These are phyloP conservation scores for Pythium phragmitis DNA, from an alignment of 352 stramenopile species.

Conservation along the genomic window DNA sequence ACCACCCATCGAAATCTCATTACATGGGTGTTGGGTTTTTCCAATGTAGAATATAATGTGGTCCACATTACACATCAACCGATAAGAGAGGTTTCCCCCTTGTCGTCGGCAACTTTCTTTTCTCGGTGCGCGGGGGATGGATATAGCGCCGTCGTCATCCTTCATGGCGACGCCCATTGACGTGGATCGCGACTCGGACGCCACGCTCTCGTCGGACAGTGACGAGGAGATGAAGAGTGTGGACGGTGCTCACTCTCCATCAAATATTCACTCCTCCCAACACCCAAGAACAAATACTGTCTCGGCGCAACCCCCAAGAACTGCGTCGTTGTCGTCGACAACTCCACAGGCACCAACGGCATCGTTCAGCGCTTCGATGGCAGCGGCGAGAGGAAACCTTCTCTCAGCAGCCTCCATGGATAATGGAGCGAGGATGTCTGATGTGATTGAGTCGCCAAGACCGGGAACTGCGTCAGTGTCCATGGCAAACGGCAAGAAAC, in stretches of 20 bases:
- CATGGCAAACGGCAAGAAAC: constrained; percentile 24
- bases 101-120: too few species aligned
- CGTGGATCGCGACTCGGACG: constrained; percentile 24
- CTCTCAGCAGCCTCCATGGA: constrained; percentile 5
- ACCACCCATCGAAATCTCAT: constrained; percentile 11
- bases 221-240: constrained; percentile 18
- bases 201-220: constrained; percentile 27
- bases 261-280: too few species aligned
- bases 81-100: neutral
- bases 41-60: neutral
- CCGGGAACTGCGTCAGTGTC: neutral
- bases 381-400: constrained; percentile 13
- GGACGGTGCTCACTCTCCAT: neutral
- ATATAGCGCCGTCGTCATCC: neutral
- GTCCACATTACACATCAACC: constrained; percentile 23
- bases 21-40: constrained; percentile 7
- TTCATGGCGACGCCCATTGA: constrained; percentile 17
- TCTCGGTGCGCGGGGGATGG: too few species aligned
- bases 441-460: neutral
- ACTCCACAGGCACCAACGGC: neutral
- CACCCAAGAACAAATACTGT: neutral
- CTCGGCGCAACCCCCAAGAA: neutral
- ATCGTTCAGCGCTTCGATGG: constrained; percentile 17
- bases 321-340: neutral
- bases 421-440: neutral